phyloP scores from a whole-genome alignment of 2,329 filamentous ascomycete species.

The Metarhizium album region DNA sequence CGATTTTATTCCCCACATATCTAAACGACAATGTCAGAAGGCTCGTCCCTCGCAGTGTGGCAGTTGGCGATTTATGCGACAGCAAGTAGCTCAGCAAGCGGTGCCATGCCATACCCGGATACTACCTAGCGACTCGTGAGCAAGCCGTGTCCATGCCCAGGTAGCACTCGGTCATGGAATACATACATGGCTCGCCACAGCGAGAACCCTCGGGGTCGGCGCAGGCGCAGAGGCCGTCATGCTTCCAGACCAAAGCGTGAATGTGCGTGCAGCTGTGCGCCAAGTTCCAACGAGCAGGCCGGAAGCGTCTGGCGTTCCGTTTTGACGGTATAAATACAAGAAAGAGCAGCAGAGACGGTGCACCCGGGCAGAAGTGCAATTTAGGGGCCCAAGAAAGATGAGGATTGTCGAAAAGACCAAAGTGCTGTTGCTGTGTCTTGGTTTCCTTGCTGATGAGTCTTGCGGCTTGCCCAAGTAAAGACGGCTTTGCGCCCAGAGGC shows the following conservation, averaged over 20 bases:
- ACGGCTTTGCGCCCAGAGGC: no score
- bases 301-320: no score
- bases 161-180: not conserved
- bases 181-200: conserved; percentile 90
- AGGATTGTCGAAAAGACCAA: no score
- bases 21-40: conserved; percentile 32
- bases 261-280: conserved; percentile 12
- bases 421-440: no score
- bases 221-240: conserved; percentile 1
- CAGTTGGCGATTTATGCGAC: not conserved
- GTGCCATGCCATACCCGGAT: conserved; percentile 23
- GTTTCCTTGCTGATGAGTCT: no score
- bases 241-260: not conserved
- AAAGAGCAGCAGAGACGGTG: no score
- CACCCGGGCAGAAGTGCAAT: no score
- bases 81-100: not conserved
- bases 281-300: not conserved
- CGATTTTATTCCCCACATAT: conserved; percentile 97
- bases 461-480: no score
- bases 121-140: conserved; percentile 24
- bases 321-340: no score
- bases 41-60: not conserved
- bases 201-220: conserved; percentile 60
- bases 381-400: no score
- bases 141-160: not conserved